Base-by-base conservation (phyloP, 768 basidiomycete species). In the Leccinum longicurvipes region DNA sequence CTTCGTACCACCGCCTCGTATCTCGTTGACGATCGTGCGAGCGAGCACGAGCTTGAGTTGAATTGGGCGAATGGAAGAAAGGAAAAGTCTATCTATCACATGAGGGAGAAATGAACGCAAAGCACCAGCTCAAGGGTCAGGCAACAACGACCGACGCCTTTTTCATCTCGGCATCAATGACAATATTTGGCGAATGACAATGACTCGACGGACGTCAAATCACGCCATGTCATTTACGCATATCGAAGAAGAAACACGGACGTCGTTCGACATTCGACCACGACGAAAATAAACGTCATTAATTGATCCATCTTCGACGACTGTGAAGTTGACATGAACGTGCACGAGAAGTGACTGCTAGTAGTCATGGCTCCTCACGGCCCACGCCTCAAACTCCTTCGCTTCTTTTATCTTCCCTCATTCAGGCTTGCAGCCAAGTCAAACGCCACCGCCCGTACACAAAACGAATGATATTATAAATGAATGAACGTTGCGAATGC, bases 381-480 rank as follows among this genome's bases (percentile, higher is more conserved):
- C 1, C 15, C 42, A 10, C 14, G 50, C 45, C 42, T 46, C 41
- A 17, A 42, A 15, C 39, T 31, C 14, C 34, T 34, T 34, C 36
- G n/a, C 36, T 39, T 39, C 36, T 41, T 19, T 19, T 41, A n/a
- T 9, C 34, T 36, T n/a, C 39, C n/a, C 39, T 41, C 10, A 34
- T 7, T 34, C 34, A 41, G 36, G 36, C 2, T 39, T 17, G 36
- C 39, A 19, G 4, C 4, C 39, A 49, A 54, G 42, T 51, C 59
- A 29, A 55, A 47, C 56, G 42, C 47, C 39, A 55, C 25, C 23
- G 4, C 15, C 19, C 23, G 44, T 45, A 45, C 15, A 56, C 59
- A 61, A 65, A 65, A 32, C 19, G 64, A 65, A 56, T 65, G 64
- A 64, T 64, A 67, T 64, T 65, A 54, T 58, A 67, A 67, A 67